Conservation (phyloP, 306 rosid genomes). For the Vicia faba region DNA sequence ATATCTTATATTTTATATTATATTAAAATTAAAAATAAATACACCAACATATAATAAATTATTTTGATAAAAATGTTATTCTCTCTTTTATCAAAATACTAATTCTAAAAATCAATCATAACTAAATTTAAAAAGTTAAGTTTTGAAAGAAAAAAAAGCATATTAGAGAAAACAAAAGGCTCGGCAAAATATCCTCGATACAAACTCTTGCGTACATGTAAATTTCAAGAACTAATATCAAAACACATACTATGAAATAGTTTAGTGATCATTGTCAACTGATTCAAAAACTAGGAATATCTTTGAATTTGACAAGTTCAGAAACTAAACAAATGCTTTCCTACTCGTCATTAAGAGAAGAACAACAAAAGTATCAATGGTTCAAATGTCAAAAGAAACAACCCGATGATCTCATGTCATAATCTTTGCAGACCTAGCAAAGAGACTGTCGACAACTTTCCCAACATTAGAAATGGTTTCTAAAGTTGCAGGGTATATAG, state of each 20-base stretch:
- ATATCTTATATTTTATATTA: too few relatives aligned
- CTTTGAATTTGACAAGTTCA: slow-evolving; percentile 4
- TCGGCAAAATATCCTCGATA: neutral
- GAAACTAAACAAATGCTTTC: slow-evolving; percentile 17
- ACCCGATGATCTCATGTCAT: slow-evolving; percentile 56
- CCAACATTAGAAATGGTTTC: slow-evolving; percentile 86
- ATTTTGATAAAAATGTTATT: neutral
- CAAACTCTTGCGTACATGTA: neutral
- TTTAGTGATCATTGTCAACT: neutral
- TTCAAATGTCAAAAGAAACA: slow-evolving; percentile 11
- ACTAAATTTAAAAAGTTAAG: neutral
- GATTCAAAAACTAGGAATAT: slow-evolving; percentile 8
- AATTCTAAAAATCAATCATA: neutral
- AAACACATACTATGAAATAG: slow-evolving; percentile 8
- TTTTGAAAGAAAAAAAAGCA: neutral
- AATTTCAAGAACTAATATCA: neutral
- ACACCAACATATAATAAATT: too few relatives aligned
- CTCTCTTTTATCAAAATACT: neutral
- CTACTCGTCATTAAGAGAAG: neutral
- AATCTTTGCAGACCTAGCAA: slow-evolving; percentile 90
- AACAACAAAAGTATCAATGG: neutral
- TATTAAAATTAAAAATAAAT: too few relatives aligned
- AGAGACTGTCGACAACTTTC: slow-evolving; percentile 93
- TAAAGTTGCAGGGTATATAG: slow-evolving; percentile 64
- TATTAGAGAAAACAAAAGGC: too few relatives aligned